phyloP scores from a whole-genome alignment of 1,284 basidiomycete genomes.

The Austroboletus novae-zelandiae region DNA sequence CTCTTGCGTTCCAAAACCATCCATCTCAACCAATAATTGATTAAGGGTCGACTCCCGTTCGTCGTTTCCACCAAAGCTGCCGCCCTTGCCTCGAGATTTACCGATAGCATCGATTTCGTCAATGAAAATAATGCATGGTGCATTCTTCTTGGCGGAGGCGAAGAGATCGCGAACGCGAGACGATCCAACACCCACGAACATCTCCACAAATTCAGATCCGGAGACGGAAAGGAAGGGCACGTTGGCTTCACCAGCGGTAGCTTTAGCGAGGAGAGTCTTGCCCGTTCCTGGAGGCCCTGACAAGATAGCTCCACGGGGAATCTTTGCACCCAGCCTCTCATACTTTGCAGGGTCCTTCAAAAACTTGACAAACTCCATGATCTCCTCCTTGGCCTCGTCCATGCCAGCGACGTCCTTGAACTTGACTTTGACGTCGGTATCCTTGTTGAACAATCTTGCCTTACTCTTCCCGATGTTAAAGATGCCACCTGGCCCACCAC shows the following conservation, averaged over 20 bases:
- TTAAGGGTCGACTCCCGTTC: constrained; percentile 98
- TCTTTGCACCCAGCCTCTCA: constrained; percentile 97
- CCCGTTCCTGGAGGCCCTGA: constrained; percentile 98
- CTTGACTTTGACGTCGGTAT: constrained; percentile 90
- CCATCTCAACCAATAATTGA: constrained; percentile 99
- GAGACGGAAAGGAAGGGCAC: constrained; percentile 99
- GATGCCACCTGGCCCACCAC: constrained; percentile 82
- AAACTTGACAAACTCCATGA: constrained; percentile 99
- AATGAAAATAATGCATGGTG: constrained; percentile 97
- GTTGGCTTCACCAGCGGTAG: constrained; percentile 95
- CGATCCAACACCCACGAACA: constrained; percentile 99
- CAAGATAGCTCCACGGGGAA: constrained; percentile 96
- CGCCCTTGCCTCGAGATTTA: constrained; percentile 89
- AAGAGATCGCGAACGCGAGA: constrained; percentile 98
- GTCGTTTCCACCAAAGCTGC: constrained; percentile 92
- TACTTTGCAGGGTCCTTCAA: constrained; percentile 95
- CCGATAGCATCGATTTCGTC: constrained; percentile 99
- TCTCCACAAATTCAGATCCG: constrained; percentile 99
- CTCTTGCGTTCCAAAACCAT: constrained; percentile 95
- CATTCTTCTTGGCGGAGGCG: constrained; percentile 95
- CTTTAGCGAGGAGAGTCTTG: constrained; percentile 97
- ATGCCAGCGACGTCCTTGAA: constrained; percentile 98
- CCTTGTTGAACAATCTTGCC: constrained; percentile 97
- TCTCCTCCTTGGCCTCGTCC: constrained; percentile 99
- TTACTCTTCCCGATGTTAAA: constrained; percentile 97